A percentile compares a stretch with the other conserved stretches of the same genome.
phyloP scores from a whole-genome alignment of 2,329 filamentous ascomycete species.

The Atkinsonella hypoxylon region DNA sequence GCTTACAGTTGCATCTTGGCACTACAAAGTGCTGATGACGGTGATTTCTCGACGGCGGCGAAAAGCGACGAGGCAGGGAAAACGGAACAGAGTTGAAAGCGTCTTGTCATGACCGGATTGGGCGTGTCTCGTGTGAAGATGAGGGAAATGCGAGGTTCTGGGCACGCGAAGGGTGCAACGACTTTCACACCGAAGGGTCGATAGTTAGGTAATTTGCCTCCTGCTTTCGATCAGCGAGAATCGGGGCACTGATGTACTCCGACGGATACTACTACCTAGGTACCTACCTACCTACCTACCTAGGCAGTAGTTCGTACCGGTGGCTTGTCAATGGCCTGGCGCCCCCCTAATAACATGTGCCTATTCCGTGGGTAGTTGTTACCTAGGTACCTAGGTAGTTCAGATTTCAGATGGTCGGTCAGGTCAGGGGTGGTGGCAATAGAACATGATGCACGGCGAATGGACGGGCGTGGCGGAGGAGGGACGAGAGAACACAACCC shows the following conservation, averaged over 20 bases:
- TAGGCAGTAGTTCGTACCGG: conserved; percentile 2
- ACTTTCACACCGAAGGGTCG: not conserved
- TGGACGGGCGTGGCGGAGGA: not conserved
- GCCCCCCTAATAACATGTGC: no score
- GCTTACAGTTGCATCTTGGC: conserved; percentile 3
- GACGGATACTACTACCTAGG: conserved; percentile 4
- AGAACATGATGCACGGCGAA: no score
- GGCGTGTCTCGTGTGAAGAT: not conserved
- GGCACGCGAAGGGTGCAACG: not conserved
- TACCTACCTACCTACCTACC: no score
- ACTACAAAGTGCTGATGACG: not conserved
- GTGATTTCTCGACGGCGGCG: not conserved
- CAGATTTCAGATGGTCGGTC: no score
- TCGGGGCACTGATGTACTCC: not conserved
- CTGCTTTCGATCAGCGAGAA: not conserved
- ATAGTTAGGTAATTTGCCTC: not conserved
- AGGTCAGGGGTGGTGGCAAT: no score
- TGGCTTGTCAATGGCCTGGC: not conserved
- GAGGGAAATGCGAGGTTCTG: not conserved
- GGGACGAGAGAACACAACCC: not conserved
- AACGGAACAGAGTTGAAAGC: not conserved
- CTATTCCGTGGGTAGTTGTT: no score
- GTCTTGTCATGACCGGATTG: not conserved
- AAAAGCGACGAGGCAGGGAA: not conserved
- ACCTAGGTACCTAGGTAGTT: no score